A percentile compares a stretch with the other conserved stretches of the same genome.
These are phyloP conservation scores for Phtheirospermum japonicum DNA, from an alignment of 257 asterid species.

Conservation along the genomic window DNA sequence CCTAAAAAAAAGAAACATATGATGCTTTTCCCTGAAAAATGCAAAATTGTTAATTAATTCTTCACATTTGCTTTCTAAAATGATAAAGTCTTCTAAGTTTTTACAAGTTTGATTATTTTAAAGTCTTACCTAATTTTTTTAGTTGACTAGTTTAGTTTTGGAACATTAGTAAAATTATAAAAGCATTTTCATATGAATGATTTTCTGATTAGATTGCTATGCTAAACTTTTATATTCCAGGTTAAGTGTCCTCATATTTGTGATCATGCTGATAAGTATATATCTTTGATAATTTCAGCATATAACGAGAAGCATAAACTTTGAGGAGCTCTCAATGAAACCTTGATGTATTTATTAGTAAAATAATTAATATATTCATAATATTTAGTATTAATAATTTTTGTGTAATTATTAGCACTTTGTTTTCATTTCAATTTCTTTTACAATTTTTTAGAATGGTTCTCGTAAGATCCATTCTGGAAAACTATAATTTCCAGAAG, in stretches of 20 bases:
- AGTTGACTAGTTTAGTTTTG: not conserved
- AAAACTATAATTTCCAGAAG: too few relatives aligned
- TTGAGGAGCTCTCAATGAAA: conserved; percentile 87
- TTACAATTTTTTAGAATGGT: too few relatives aligned
- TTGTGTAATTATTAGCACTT: too few relatives aligned
- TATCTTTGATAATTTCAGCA: conserved; percentile 82
- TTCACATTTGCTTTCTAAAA: conserved; percentile 8
- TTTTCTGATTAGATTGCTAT: conserved; percentile 24
- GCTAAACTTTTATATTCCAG: conserved; percentile 45
- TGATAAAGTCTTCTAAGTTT: not conserved
- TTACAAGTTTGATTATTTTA: not conserved
- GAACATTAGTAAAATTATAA: not conserved
- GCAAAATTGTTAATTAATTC: conserved; percentile 1
- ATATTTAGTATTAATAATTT: too few relatives aligned
- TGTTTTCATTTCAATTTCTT: too few relatives aligned
- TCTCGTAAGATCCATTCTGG: too few relatives aligned
- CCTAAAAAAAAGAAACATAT: too few relatives aligned
- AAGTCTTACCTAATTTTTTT: conserved; percentile 9
- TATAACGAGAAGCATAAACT: conserved; percentile 77
- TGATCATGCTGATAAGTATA: conserved; percentile 79
- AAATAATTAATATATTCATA: too few relatives aligned
- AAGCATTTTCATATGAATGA: not conserved
- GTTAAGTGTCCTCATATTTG: conserved; percentile 67
- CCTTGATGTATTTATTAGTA: conserved; percentile 76
- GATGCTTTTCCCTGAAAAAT: too few relatives aligned